Evolutionary conservation across 495 filamentous ascomycete genomes (phyloP), one percentile per base, ranked within the genome.

Genomic region (Tuber melanosporum): DNA sequence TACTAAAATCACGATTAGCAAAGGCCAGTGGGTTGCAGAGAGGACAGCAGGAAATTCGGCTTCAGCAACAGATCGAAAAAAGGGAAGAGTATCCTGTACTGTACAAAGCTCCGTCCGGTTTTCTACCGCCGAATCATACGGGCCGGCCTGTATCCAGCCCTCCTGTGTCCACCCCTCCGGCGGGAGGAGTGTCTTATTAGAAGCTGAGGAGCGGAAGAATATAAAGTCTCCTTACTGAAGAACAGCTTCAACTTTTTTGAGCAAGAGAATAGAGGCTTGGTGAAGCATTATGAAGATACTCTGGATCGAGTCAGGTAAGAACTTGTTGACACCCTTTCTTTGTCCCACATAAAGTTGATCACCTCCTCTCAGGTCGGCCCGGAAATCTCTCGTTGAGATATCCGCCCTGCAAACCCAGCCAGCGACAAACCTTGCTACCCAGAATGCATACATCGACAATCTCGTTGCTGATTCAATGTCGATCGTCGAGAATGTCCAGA

Each of bases 241-340:
- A 97, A 78, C 94, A 98, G 84, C 84, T 93, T 74, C 95, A 97
- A 84, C 87, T n/a, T 98, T 79, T 98, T 99, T 85, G 94, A 93
- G 57, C 89, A 92, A 85, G 94, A 98, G 84, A 98, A 99, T 84
- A 90, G 93, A 82, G 89, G 92, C 74, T 93, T 99, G 92, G 85
- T 98, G 73, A 91, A 90, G 84, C 92, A 97, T 84, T 97, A 95
- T 84, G 92, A 98, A 84, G 92, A 92, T 84, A 93, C 92, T 0
- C 86, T 98, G 83, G 91, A 95, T 82, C 95, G 98, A 88, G 93
- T 98, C 77, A 92, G 91, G 93, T 95, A 87, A 76, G 46, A 57
- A 10, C 39, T 17, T 72, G 20, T n/a, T 49, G 8, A 49, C 8
- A 8, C 47, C 22, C 0, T 41, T 72, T 75, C 26, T n/a, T 39